Percentiles rank a stretch among this genome's conserved stretches.
phyloP scores from a whole-genome alignment of 371 early-diverging fungal species.

The Rhizomucor miehei region DNA sequence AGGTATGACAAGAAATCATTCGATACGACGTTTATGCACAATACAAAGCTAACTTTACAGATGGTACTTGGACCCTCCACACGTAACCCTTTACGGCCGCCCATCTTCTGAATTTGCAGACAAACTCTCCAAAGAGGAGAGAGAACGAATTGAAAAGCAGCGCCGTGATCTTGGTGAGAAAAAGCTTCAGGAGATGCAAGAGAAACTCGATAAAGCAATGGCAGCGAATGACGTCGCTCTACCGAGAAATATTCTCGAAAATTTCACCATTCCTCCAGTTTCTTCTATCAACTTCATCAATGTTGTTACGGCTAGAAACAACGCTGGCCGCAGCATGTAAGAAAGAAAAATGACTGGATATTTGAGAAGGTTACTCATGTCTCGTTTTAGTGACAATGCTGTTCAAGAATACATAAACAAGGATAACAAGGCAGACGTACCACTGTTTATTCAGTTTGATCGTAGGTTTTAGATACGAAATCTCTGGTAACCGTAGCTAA shows the following conservation, averaged over 20 bases:
- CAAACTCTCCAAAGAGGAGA: conserved; percentile 53
- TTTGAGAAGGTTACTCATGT: no score
- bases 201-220: conserved; percentile 51
- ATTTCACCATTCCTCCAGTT: conserved; percentile 57
- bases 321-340: conserved; percentile 40
- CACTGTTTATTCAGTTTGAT: conserved; percentile 64
- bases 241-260: conserved; percentile 57
- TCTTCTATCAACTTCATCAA: conserved; percentile 61
- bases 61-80: conserved; percentile 55
- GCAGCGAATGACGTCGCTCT: conserved; percentile 54
- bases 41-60: conserved; percentile 15
- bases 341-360: conserved; percentile 9
- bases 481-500: background rate
- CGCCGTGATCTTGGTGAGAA: conserved; percentile 48
- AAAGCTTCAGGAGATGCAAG: conserved; percentile 49
- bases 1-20: conserved; percentile 27
- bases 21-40: background rate
- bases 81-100: conserved; percentile 53
- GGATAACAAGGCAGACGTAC: conserved; percentile 46
- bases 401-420: conserved; percentile 54
- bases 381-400: conserved; percentile 36
- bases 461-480: conserved; percentile 36
- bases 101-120: conserved; percentile 64
- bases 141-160: conserved; percentile 54
- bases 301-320: conserved; percentile 55